A percentile compares a stretch with the other conserved stretches of the same genome.
Evolutionary conservation across 805 yeast genomes (phyloP).

Genomic region (Myxozyma geophila): DNA sequence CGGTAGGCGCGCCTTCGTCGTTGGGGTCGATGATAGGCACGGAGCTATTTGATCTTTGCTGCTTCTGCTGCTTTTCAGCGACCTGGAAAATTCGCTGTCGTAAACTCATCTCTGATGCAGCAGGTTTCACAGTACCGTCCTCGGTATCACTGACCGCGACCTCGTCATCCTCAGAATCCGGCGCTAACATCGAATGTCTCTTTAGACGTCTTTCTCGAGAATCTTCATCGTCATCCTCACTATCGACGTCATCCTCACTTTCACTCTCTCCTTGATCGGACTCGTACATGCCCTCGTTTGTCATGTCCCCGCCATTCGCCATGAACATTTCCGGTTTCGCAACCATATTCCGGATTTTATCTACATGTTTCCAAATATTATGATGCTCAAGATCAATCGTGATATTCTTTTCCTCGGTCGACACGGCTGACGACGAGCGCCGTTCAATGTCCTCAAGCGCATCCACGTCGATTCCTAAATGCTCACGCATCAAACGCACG

Average conservation of each 20-base stretch:
- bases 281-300: constrained; percentile 23
- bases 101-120: background rate
- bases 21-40: constrained; percentile 10
- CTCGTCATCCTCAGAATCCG: background rate
- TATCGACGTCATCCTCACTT: constrained; percentile 10
- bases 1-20: constrained; percentile 1
- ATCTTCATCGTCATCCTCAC: constrained; percentile 4
- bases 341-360: constrained; percentile 13
- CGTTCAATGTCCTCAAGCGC: constrained; percentile 79
- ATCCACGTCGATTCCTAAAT: constrained; percentile 91
- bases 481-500: constrained; percentile 94
- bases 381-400: constrained; percentile 14
- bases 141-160: background rate
- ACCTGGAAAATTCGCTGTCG: background rate
- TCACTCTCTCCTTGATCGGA: constrained; percentile 23
- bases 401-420: background rate
- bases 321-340: constrained; percentile 6
- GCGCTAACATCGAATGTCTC: background rate
- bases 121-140: background rate
- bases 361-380: constrained; percentile 29
- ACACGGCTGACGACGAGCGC: constrained; percentile 42
- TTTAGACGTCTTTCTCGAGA: background rate
- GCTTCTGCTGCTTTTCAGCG: background rate
- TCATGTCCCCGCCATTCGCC: constrained; percentile 9
- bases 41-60: background rate